Base-by-base conservation (phyloP, 306 rosid species). In the Astragalus glycyphyllos region DNA sequence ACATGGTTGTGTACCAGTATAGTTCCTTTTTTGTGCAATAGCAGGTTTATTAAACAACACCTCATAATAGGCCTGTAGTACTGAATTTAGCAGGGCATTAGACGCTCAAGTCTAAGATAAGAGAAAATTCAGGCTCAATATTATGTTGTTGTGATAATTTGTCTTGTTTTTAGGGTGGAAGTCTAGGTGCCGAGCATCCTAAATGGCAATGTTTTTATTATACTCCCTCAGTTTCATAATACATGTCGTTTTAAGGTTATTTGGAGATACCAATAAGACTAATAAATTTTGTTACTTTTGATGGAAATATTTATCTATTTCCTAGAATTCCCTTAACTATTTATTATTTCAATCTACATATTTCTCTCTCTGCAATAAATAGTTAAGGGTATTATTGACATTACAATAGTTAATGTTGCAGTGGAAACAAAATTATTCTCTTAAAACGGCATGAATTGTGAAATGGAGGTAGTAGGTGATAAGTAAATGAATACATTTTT, bases 41-140 rank as follows among this genome's bases (percentile, higher is more conserved):
- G 61, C 5, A 11, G 46, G 37, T 68, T 67, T 31, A 10, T 41
- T 49, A 65, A 34, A 76, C 53, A 46, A 37, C 26, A 58, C 20
- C 71, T 11, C 49, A 17, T 53, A 53, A 48, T 40, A 31, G 13
- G 8, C 3, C 45, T 10, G 11, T 47, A 29, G 42, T 16, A 5
- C 9, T 20, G 32, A 66, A 41, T 58, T 44, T 20, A 17, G 54
- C 35, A n/a, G 59, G 35, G 20, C 49, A 54, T 42, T 37, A 57
- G 69, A 55, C 47, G 42, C 16, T 60, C 69, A 40, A 12, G 47
- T 51, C 41, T 51, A 51, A 50, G 17, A 44, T 68, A 26, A 3
- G 65, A 69, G 46, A 65, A 16, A 59, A 45, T 60, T 81, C 64
- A 64, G 37, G 65, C 17, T 76, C 26, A 58, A 44, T 72, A 26